Conservation (phyloP, 371 early-diverging fungal genomes). For the Mucor circinelloides region DNA sequence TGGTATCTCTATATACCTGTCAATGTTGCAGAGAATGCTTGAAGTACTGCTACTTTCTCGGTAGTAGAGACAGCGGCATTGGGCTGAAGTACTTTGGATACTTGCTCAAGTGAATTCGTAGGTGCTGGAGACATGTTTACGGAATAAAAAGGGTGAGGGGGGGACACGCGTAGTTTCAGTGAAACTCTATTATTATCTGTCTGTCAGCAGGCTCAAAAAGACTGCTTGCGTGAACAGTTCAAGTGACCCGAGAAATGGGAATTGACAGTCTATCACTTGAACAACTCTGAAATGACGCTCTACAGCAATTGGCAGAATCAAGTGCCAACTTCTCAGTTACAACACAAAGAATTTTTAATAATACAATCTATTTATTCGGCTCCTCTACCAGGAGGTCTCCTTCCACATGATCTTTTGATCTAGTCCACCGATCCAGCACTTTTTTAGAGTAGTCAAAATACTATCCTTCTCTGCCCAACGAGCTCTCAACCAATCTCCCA, state of each 20-base stretch:
- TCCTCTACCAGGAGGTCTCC: constrained; percentile 24
- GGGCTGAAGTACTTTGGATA: constrained; percentile 28
- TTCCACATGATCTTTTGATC: constrained; percentile 35
- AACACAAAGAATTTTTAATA: neutral
- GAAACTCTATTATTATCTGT: too few species aligned
- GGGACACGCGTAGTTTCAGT: neutral
- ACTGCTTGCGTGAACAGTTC: neutral
- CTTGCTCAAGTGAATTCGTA: constrained; percentile 24
- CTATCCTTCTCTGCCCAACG: constrained; percentile 70
- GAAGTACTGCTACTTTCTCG: constrained; percentile 33
- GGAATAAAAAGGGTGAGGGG: neutral
- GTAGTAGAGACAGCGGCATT: constrained; percentile 12
- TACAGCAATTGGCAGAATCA: too few species aligned
- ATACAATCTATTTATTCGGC: neutral
- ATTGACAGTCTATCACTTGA: neutral
- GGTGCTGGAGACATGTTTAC: constrained; percentile 27
- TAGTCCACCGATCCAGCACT: constrained; percentile 32
- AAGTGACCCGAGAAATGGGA: neutral
- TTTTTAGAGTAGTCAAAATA: constrained; percentile 52
- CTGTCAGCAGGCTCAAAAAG: neutral
- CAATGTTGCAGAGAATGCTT: constrained; percentile 31
- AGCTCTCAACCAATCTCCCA: constrained; percentile 63
- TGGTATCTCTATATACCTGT: constrained; percentile 19
- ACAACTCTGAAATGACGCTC: neutral
- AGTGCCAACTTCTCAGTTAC: too few species aligned